Evolutionary conservation across 306 rosid species (phyloP).

Genomic region (Sesbania bispinosa): DNA sequence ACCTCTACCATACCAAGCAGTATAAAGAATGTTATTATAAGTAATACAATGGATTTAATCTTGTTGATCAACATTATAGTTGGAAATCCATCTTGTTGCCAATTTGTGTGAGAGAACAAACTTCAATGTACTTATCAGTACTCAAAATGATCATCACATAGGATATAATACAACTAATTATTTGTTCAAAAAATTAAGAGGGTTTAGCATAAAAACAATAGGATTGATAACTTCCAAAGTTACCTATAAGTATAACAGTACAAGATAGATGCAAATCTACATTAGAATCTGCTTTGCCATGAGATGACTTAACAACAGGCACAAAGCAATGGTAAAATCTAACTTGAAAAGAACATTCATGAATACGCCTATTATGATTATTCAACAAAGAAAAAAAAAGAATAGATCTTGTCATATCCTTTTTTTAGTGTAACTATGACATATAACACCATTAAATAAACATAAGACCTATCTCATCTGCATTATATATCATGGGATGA

Average conservation of each 20-base stretch:
- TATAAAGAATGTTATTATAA: slow-evolving; percentile 6
- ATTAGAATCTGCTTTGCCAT: background rate
- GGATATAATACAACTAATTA: background rate
- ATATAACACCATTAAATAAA: slow-evolving; percentile 4
- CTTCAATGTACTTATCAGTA: background rate
- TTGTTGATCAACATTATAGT: no score
- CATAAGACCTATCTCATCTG: background rate
- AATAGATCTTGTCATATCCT: background rate
- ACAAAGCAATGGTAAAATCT: background rate
- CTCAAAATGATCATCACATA: background rate
- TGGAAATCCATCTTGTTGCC: no score
- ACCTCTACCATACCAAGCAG: slow-evolving; percentile 5
- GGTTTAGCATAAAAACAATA: background rate
- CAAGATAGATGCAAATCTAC: background rate
- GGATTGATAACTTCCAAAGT: background rate
- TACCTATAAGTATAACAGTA: background rate
- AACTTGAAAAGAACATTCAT: slow-evolving; percentile 8
- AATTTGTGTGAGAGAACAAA: no score
- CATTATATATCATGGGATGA: background rate
- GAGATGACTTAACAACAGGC: background rate
- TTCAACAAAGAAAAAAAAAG: background rate
- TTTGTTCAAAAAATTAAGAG: background rate
- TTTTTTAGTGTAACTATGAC: background rate
- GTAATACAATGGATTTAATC: no score
- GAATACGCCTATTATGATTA: background rate